These are phyloP conservation scores for Alternaria sp. DNA, from an alignment of 2,329 filamentous ascomycete genomes.

Conservation along the genomic window DNA sequence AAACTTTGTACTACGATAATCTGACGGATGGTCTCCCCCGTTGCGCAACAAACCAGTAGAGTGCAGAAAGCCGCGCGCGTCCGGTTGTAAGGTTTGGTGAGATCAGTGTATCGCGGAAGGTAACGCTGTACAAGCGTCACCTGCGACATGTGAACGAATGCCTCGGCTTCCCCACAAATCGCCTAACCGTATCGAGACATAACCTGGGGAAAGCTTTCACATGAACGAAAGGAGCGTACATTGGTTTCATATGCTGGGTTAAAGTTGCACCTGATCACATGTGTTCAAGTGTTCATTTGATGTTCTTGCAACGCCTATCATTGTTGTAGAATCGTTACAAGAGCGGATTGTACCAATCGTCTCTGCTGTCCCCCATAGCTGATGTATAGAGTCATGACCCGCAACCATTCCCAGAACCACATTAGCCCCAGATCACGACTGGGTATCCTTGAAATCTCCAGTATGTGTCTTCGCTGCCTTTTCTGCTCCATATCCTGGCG, in stretches of 20 bases:
- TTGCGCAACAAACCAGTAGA: background rate
- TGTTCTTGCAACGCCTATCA: background rate
- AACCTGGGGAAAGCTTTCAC: conserved; percentile 20
- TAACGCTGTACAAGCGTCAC: conserved; percentile 18
- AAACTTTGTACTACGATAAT: background rate
- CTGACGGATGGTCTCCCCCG: background rate
- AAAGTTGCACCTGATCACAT: background rate
- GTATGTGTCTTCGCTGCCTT: conserved; percentile 3
- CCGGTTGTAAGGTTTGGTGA: conserved; percentile 19
- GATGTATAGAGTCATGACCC: background rate
- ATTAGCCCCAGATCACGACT: background rate
- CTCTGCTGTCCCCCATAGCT: background rate
- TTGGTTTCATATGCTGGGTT: background rate
- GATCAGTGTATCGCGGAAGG: conserved; percentile 11
- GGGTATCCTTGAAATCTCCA: conserved; percentile 2
- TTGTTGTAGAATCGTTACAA: background rate
- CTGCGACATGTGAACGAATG: conserved; percentile 32
- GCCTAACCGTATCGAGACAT: conserved; percentile 11
- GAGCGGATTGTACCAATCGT: background rate
- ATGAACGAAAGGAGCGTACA: conserved; percentile 2
- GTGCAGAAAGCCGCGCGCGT: conserved; percentile 1
- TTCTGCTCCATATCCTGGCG: background rate
- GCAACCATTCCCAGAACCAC: background rate
- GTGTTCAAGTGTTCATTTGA: background rate
- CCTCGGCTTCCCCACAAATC: conserved; percentile 34